Conservation (phyloP, 2,329 filamentous ascomycete species). For the Trichophyton mentagrophytes region DNA sequence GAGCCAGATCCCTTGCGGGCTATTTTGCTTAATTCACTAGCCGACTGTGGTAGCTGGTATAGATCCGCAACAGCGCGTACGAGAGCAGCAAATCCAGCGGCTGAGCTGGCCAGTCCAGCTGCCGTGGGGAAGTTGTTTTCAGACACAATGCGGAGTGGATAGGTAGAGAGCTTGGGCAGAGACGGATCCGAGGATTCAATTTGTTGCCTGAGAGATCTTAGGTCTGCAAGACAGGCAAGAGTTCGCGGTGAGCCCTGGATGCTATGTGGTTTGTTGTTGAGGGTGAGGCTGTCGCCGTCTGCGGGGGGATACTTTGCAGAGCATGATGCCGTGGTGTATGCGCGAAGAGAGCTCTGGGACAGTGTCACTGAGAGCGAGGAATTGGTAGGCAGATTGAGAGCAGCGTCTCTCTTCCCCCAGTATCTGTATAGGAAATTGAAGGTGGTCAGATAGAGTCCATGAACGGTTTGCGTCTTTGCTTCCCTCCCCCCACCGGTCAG, state of each 20-base stretch:
- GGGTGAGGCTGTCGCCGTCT: constrained; percentile 54
- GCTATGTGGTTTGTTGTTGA: constrained; percentile 75
- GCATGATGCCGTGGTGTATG: constrained; percentile 90
- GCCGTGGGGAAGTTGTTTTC: constrained; percentile 99
- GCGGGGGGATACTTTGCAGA: constrained; percentile 53
- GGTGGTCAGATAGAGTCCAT: background rate
- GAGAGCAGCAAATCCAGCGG: constrained; percentile 54
- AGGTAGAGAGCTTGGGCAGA: constrained; percentile 66
- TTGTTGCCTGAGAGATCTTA: constrained; percentile 61
- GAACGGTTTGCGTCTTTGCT: background rate
- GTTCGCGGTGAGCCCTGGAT: constrained; percentile 69
- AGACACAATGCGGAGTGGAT: constrained; percentile 74
- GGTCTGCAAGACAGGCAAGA: constrained; percentile 84
- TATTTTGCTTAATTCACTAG: constrained; percentile 73
- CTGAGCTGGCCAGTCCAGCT: constrained; percentile 61
- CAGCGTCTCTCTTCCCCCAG: constrained; percentile 94
- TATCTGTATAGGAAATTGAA: constrained; percentile 40
- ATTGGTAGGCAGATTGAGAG: constrained; percentile 94
- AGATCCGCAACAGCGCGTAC: constrained; percentile 78
- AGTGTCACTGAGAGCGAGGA: constrained; percentile 94
- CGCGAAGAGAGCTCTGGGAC: constrained; percentile 83
- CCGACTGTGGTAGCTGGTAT: constrained; percentile 69
- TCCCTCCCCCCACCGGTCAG: constrained; percentile 1
- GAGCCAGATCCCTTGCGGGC: constrained; percentile 90
- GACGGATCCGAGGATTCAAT: constrained; percentile 60